Evolutionary conservation across 2,329 filamentous ascomycete genomes (phyloP).

Genomic region (Chaetothyriales sp.): DNA sequence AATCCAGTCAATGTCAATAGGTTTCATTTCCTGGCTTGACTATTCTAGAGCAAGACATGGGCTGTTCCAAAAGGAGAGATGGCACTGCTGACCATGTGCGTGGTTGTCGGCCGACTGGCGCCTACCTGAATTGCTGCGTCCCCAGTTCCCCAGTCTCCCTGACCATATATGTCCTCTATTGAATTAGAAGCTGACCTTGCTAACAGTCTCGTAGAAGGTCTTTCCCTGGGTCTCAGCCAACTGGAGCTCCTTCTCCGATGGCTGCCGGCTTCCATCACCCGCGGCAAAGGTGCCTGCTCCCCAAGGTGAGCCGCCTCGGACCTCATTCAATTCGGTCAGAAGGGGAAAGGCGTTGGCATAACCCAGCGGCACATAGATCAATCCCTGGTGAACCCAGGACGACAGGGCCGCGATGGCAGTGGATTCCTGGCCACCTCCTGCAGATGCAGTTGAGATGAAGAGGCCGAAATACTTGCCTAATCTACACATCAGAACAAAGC

Average conservation of each 20-base stretch:
- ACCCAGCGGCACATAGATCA: slow-evolving; percentile 90
- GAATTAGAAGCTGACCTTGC: slow-evolving; percentile 45
- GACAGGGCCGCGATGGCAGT: slow-evolving; percentile 69
- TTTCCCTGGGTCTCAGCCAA: slow-evolving; percentile 73
- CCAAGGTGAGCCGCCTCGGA: slow-evolving; percentile 81
- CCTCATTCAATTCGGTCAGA: slow-evolving; percentile 57
- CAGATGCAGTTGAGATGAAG: slow-evolving; percentile 74
- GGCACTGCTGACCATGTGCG: background rate
- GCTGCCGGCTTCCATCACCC: slow-evolving; percentile 70
- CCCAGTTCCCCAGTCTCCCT: background rate
- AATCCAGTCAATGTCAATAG: background rate
- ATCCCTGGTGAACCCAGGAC: slow-evolving; percentile 81
- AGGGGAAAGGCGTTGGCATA: slow-evolving; percentile 65
- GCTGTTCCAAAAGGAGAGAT: background rate
- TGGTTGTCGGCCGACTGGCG: background rate
- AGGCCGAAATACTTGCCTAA: slow-evolving; percentile 69
- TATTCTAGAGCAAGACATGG: background rate
- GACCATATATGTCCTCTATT: background rate
- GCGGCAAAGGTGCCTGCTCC: slow-evolving; percentile 79
- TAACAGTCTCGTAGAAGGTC: slow-evolving; percentile 61
- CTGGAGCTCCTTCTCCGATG: slow-evolving; percentile 57
- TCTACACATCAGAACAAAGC: background rate
- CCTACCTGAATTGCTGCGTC: background rate
- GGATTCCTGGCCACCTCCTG: slow-evolving; percentile 83
- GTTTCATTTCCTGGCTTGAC: background rate